Percentiles rank a stretch among this genome's conserved stretches.
Conservation (phyloP, 1,284 basidiomycete species). For the Naganishia sp. region DNA sequence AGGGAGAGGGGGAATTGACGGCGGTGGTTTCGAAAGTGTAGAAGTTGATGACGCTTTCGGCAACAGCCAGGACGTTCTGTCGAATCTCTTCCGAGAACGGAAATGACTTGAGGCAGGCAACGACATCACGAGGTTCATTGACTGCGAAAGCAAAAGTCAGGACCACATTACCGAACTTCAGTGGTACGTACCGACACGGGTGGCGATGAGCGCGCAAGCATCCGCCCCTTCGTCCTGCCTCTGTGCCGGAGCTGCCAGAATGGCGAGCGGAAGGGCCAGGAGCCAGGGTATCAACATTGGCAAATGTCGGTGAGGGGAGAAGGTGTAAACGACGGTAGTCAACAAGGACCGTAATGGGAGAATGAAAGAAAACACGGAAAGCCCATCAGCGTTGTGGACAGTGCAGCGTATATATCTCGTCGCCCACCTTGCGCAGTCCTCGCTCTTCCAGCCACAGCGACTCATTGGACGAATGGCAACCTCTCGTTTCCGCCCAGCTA, state of each 20-base stretch:
- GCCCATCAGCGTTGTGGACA: too few species aligned
- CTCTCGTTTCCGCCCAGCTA: too few species aligned
- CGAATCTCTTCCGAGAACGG: slow-evolving; percentile 66
- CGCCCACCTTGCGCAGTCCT: too few species aligned
- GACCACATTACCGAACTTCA: neutral
- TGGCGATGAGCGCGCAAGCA: slow-evolving; percentile 2
- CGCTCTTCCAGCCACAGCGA: too few species aligned
- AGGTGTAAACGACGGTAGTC: too few species aligned
- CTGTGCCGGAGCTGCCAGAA: neutral
- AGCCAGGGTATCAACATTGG: neutral
- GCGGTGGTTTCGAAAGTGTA: slow-evolving; percentile 68
- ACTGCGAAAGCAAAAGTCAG: neutral
- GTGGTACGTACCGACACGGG: neutral
- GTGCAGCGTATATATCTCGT: too few species aligned
- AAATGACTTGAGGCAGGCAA: slow-evolving; percentile 64
- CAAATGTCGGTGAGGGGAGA: too few species aligned
- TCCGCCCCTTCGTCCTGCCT: slow-evolving; percentile 3
- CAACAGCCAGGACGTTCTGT: slow-evolving; percentile 57
- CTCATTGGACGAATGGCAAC: too few species aligned
- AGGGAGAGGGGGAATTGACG: slow-evolving; percentile 62
- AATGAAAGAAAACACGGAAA: too few species aligned
- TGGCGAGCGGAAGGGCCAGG: neutral
- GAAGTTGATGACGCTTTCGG: slow-evolving; percentile 61
- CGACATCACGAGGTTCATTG: slow-evolving; percentile 57
- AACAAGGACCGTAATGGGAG: too few species aligned